Evolutionary conservation across 164 flowering plant genomes (phyloP).

Genomic region (Saururus chinensis): DNA sequence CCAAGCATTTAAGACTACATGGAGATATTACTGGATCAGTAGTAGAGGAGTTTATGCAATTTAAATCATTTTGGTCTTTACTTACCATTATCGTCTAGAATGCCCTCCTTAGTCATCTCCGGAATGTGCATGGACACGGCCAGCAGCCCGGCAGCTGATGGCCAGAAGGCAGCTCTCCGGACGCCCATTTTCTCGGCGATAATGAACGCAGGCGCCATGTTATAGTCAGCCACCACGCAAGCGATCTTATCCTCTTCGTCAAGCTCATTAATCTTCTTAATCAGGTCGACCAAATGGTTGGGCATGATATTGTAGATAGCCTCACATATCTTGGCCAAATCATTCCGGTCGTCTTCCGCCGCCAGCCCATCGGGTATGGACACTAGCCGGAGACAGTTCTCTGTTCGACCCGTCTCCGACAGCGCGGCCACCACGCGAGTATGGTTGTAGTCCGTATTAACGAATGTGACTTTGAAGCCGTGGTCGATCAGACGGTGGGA

Average conservation of each 20-base stretch:
- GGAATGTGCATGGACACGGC: slow-evolving; percentile 8
- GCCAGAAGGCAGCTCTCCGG: slow-evolving; percentile 9
- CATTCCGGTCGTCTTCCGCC: slow-evolving; percentile 5
- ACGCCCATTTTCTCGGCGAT: slow-evolving; percentile 19
- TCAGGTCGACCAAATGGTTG: slow-evolving; percentile 8
- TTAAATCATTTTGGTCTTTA: no score
- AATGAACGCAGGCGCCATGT: slow-evolving; percentile 13
- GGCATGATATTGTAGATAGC: slow-evolving; percentile 9
- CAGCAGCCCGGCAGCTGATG: slow-evolving; percentile 8
- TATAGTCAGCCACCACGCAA: slow-evolving; percentile 21
- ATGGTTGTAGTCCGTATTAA: slow-evolving; percentile 3
- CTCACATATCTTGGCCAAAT: slow-evolving; percentile 1
- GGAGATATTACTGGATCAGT: no score
- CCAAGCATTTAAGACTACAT: no score
- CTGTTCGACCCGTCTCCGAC: neutral
- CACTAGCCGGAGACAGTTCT: slow-evolving; percentile 3
- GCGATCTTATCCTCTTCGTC: slow-evolving; percentile 8
- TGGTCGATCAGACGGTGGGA: slow-evolving; percentile 10
- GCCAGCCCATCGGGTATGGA: slow-evolving; percentile 12
- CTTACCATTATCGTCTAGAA: slow-evolving; percentile 13
- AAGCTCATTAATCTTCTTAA: slow-evolving; percentile 1
- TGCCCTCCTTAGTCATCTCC: slow-evolving; percentile 15
- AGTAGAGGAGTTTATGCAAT: no score
- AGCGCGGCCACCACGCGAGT: neutral
- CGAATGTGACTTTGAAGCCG: slow-evolving; percentile 4